Percentiles rank a stretch among this genome's conserved stretches.
phyloP scores from a whole-genome alignment of 78 protist genomes.

The Speleostelium caveatum region DNA sequence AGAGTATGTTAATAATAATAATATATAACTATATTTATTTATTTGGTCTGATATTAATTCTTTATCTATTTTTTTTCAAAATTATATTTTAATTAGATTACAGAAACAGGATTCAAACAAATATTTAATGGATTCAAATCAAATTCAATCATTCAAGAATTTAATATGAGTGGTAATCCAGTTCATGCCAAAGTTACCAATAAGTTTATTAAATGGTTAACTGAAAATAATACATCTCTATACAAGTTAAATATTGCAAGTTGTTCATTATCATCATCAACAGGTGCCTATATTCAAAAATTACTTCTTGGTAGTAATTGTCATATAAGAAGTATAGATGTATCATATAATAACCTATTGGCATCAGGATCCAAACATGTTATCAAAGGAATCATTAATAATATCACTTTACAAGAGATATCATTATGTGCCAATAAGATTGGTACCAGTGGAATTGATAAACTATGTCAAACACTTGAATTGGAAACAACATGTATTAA shows the following conservation, averaged over 20 bases:
- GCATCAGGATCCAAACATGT: slow-evolving; percentile 46
- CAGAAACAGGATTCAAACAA: slow-evolving; percentile 53
- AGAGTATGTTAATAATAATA: no score
- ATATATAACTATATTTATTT: neutral
- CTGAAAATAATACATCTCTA: slow-evolving; percentile 2
- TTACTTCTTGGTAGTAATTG: slow-evolving; percentile 30
- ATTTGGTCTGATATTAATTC: neutral
- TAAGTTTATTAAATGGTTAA: slow-evolving; percentile 43
- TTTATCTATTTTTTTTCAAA: neutral
- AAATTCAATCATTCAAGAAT: slow-evolving; percentile 7
- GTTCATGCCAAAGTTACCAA: slow-evolving; percentile 24
- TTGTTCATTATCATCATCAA: slow-evolving; percentile 4
- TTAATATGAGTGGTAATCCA: slow-evolving; percentile 63
- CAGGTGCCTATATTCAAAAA: slow-evolving; percentile 47
- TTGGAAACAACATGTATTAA: neutral
- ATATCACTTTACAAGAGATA: slow-evolving; percentile 16
- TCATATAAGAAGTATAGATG: slow-evolving; percentile 6
- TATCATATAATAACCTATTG: slow-evolving; percentile 34
- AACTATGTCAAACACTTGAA: slow-evolving; percentile 42
- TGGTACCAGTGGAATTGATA: slow-evolving; percentile 4
- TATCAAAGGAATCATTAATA: slow-evolving; percentile 38
- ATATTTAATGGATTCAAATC: slow-evolving; percentile 47
- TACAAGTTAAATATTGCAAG: slow-evolving; percentile 38
- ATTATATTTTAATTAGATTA: no score
- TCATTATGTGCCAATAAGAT: slow-evolving; percentile 41